Conservation (phyloP, 2,329 filamentous ascomycete species). For the Penicillium sp. region DNA sequence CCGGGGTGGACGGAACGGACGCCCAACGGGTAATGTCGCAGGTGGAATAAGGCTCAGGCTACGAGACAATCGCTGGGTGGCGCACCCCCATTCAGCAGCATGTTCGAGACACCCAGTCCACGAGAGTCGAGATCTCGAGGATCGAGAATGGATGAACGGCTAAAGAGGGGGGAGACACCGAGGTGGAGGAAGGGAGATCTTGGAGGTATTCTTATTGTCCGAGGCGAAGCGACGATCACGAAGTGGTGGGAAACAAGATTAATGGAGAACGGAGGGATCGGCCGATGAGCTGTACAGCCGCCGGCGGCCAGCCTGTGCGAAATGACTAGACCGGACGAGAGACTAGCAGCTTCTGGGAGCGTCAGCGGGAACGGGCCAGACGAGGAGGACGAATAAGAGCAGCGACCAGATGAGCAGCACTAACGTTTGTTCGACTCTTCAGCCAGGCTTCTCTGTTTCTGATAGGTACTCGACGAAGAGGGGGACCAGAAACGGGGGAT, state of each 20-base stretch:
- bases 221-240: not conserved
- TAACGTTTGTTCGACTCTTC: constrained; percentile 33
- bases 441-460: constrained; percentile 1
- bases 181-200: not conserved
- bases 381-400: constrained; percentile 20
- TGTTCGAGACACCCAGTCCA: constrained; percentile 30
- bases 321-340: not conserved
- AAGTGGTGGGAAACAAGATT: constrained; percentile 3
- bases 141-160: not conserved
- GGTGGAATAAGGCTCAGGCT: constrained; percentile 37
- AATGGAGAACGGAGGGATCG: constrained; percentile 11
- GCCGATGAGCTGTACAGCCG: constrained; percentile 6
- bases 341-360: not conserved
- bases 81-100: constrained; percentile 40
- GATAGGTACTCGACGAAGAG: constrained; percentile 16
- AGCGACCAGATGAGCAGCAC: constrained; percentile 16
- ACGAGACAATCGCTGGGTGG: constrained; percentile 42
- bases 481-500: constrained; percentile 4
- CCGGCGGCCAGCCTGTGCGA: not conserved
- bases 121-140: constrained; percentile 4
- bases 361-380: not conserved
- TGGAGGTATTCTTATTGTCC: not conserved
- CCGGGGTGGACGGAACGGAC: constrained; percentile 38
- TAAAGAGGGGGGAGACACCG: not conserved
- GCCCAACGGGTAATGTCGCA: constrained; percentile 39